Conservation (phyloP, 352 stramenopile species). For the Pythium biforme region DNA sequence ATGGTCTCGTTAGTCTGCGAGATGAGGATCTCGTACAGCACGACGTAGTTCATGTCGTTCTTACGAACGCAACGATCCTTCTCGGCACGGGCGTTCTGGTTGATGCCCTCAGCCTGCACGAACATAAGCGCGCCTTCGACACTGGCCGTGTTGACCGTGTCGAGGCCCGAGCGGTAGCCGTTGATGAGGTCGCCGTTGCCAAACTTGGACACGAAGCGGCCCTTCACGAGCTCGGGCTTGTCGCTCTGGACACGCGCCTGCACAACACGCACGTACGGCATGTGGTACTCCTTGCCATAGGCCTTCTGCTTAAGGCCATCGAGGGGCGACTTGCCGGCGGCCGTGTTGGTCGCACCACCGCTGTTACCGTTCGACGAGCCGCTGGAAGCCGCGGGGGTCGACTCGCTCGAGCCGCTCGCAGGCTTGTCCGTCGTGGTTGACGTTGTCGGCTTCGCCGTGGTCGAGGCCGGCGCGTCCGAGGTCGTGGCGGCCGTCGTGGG, state of each 20-base stretch:
- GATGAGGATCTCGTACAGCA: slow-evolving; percentile 54
- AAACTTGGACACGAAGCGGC: slow-evolving; percentile 61
- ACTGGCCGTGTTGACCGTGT: slow-evolving; percentile 72
- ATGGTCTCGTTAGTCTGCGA: slow-evolving; percentile 47
- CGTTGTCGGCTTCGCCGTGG: not conserved
- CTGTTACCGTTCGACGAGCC: not conserved
- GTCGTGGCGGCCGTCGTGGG: not conserved
- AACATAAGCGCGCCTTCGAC: slow-evolving; percentile 81
- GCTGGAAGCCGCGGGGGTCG: not conserved
- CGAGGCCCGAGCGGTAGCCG: slow-evolving; percentile 55
- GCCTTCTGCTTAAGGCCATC: slow-evolving; percentile 36
- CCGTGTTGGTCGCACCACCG: slow-evolving; percentile 5
- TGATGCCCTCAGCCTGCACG: slow-evolving; percentile 79
- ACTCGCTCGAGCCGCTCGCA: not conserved
- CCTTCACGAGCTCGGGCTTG: slow-evolving; percentile 51
- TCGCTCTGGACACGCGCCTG: slow-evolving; percentile 77
- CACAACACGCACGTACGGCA: slow-evolving; percentile 55
- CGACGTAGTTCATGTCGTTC: slow-evolving; percentile 49
- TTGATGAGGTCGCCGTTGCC: slow-evolving; percentile 42
- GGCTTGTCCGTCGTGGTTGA: not conserved
- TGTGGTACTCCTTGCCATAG: slow-evolving; percentile 52
- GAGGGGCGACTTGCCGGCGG: slow-evolving; percentile 18
- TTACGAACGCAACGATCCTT: slow-evolving; percentile 56
- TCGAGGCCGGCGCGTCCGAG: not conserved
- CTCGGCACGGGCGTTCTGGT: slow-evolving; percentile 43